phyloP scores from a whole-genome alignment of 202 grass and related monocot species.

The Schoenoplectus tabernaemontani region DNA sequence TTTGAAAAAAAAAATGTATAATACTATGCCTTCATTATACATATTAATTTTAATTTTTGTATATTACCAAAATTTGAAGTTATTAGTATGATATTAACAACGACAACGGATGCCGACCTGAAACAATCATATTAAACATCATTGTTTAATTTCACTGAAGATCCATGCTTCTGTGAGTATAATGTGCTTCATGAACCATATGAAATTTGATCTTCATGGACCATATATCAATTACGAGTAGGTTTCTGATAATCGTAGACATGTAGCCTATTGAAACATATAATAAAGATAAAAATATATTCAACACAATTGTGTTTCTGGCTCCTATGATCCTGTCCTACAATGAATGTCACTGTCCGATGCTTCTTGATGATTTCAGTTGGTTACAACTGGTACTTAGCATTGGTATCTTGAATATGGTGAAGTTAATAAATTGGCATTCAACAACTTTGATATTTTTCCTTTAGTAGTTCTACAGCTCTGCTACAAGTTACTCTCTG shows the following conservation, averaged over 20 bases:
- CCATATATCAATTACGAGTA: not conserved
- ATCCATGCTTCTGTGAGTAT: not conserved
- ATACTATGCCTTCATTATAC: too few species aligned
- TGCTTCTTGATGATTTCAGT: not conserved
- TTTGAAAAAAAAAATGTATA: too few species aligned
- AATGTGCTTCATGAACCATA: conserved; percentile 10
- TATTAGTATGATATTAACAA: not conserved
- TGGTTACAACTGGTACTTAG: conserved; percentile 20
- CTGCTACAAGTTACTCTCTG: not conserved
- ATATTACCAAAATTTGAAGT: too few species aligned
- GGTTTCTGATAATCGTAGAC: not conserved
- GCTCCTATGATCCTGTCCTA: not conserved
- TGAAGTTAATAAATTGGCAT: not conserved
- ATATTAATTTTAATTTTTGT: too few species aligned
- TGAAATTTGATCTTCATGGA: conserved; percentile 20
- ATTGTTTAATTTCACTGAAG: not conserved
- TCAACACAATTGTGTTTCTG: not conserved
- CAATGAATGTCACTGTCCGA: not conserved
- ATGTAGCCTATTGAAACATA: not conserved
- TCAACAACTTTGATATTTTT: not conserved
- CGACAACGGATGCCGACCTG: not conserved
- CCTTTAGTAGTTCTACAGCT: not conserved
- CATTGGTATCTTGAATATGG: not conserved
- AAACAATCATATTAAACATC: not conserved
- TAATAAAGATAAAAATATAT: not conserved